These are phyloP conservation scores for Simmondsia chinensis DNA, from an alignment of 148 eudicot genomes.

Conservation along the genomic window DNA sequence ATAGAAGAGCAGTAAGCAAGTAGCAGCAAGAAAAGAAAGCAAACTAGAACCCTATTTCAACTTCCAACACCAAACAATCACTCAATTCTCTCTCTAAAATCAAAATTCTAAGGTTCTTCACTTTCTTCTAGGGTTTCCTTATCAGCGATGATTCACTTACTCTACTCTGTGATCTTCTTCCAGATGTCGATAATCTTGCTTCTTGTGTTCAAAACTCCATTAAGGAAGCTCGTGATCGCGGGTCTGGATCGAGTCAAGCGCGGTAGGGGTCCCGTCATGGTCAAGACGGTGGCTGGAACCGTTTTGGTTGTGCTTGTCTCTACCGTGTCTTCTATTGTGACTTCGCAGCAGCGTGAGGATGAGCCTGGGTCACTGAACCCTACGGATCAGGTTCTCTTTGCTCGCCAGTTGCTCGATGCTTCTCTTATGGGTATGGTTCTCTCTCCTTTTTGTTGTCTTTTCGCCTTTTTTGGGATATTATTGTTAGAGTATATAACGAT, in stretches of 20 bases:
- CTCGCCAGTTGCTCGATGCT: slow-evolving; percentile 21
- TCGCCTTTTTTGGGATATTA: background rate
- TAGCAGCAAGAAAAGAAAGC: too few species aligned
- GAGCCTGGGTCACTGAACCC: slow-evolving; percentile 26
- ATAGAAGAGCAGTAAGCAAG: too few species aligned
- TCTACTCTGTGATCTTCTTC: slow-evolving; percentile 19
- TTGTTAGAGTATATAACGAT: too few species aligned
- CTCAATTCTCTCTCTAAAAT: background rate
- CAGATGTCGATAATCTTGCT: slow-evolving; percentile 24
- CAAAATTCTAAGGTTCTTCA: too few species aligned
- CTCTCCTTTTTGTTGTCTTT: background rate
- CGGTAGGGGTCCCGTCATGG: slow-evolving; percentile 25
- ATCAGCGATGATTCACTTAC: slow-evolving; percentile 26
- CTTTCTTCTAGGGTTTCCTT: too few species aligned
- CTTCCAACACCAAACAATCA: background rate
- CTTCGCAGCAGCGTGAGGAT: slow-evolving; percentile 12
- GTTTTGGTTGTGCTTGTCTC: slow-evolving; percentile 20
- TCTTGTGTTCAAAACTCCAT: slow-evolving; percentile 28
- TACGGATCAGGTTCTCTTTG: slow-evolving; percentile 29
- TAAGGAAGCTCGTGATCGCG: slow-evolving; percentile 18
- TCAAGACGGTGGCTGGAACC: slow-evolving; percentile 23
- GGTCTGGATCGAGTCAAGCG: slow-evolving; percentile 33
- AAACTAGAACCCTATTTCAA: too few species aligned
- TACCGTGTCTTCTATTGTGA: slow-evolving; percentile 13
- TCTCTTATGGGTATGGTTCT: slow-evolving; percentile 31